These are phyloP conservation scores for Begonia masoniana DNA, from an alignment of 306 rosid species.

Conservation along the genomic window DNA sequence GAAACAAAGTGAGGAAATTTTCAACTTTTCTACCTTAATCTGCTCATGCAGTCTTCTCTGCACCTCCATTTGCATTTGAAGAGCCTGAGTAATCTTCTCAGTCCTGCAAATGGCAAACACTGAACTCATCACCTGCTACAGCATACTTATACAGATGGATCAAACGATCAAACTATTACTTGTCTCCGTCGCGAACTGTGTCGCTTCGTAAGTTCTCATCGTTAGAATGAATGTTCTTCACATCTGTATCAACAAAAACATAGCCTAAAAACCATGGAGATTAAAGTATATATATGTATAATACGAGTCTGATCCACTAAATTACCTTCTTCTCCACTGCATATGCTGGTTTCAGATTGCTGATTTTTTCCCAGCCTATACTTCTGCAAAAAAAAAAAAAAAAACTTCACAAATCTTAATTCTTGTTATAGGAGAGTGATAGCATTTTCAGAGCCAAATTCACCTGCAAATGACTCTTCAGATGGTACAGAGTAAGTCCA, in stretches of 20 bases:
- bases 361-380: slow-evolving; percentile 80
- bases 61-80: neutral
- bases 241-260: neutral
- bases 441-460: slow-evolving; percentile 5
- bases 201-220: neutral
- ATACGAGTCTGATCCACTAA: slow-evolving; percentile 12
- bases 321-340: slow-evolving; percentile 52
- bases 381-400: slow-evolving; percentile 30
- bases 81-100: slow-evolving; percentile 2
- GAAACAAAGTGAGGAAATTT: neutral
- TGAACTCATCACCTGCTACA: neutral
- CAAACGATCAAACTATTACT: neutral
- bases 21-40: neutral
- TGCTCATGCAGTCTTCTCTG: neutral
- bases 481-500: slow-evolving; percentile 79
- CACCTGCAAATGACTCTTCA: slow-evolving; percentile 95
- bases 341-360: slow-evolving; percentile 34
- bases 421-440: neutral
- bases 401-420: slow-evolving; percentile 13
- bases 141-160: no score
- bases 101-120: neutral
- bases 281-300: slow-evolving; percentile 6
- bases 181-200: neutral
- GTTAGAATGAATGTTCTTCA: neutral
- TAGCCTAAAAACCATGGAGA: slow-evolving; percentile 3